These are phyloP conservation scores for Capsella bursapastoris DNA, from an alignment of 345 rosid genomes.

Conservation along the genomic window DNA sequence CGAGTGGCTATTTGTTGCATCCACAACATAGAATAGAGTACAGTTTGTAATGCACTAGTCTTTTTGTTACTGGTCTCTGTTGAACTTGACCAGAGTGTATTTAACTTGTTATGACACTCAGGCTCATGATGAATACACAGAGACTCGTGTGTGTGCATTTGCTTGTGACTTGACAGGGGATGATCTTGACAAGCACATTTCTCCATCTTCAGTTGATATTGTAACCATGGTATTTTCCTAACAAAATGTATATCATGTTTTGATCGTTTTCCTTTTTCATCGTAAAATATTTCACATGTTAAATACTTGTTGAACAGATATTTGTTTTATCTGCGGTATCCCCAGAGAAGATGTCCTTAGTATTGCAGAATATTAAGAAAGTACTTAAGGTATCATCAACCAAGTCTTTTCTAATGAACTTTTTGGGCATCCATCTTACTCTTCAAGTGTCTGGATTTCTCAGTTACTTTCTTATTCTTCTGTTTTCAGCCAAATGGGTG, in stretches of 20 bases:
- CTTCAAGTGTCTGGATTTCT: background rate
- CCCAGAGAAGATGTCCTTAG: constrained; percentile 88
- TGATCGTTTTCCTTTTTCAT: constrained; percentile 10
- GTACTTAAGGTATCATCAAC: constrained; percentile 69
- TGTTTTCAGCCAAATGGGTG: constrained; percentile 71
- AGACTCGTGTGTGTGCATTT: constrained; percentile 62
- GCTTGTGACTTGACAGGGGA: constrained; percentile 81
- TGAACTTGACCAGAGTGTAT: background rate
- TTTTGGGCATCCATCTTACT: background rate
- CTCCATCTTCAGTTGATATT: constrained; percentile 80
- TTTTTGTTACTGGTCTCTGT: constrained; percentile 3
- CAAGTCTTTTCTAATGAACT: constrained; percentile 3
- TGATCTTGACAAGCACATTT: constrained; percentile 68
- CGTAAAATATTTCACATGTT: constrained; percentile 25
- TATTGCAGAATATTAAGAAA: constrained; percentile 70
- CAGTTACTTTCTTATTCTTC: constrained; percentile 9
- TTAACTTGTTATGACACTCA: constrained; percentile 46
- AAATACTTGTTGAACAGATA: constrained; percentile 74
- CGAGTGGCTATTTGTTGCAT: constrained; percentile 4
- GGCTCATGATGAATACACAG: constrained; percentile 79
- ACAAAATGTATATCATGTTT: background rate
- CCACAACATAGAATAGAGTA: background rate
- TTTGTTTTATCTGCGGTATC: constrained; percentile 93
- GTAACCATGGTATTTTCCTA: constrained; percentile 81
- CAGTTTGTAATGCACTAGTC: background rate